A percentile compares a stretch with the other conserved stretches of the same genome.
Evolutionary conservation across 345 rosid species (phyloP).

Genomic region (Populus ilicifolia): DNA sequence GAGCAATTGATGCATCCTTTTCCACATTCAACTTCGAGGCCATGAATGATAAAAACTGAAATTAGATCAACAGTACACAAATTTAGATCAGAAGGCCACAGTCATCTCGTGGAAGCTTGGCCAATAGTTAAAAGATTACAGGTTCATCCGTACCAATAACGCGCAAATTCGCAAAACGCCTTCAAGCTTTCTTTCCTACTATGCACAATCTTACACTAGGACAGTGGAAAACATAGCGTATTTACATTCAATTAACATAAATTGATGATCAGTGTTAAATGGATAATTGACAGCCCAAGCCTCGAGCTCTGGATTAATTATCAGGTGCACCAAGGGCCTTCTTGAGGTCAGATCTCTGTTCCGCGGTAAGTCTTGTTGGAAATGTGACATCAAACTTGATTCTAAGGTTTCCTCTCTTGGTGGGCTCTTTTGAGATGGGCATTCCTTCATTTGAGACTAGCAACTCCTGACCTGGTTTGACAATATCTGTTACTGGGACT

Average conservation of each 20-base stretch:
- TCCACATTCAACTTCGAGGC: neutral
- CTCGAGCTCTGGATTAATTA: neutral
- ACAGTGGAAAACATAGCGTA: conserved; percentile 20
- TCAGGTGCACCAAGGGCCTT: conserved; percentile 20
- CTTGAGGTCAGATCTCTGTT: conserved; percentile 32
- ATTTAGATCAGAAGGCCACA: conserved; percentile 11
- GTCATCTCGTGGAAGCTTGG: neutral
- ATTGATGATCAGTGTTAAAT: conserved; percentile 7
- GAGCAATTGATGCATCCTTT: too few species aligned
- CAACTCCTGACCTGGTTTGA: conserved; percentile 53
- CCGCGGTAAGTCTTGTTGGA: conserved; percentile 38
- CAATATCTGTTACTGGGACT: conserved; percentile 41
- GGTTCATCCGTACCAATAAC: neutral
- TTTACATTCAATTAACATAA: conserved; percentile 38
- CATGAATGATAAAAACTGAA: neutral
- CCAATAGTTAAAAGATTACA: conserved; percentile 7
- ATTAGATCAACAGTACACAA: conserved; percentile 15
- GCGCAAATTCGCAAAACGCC: neutral
- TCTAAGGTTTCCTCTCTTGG: conserved; percentile 49
- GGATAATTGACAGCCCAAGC: conserved; percentile 8
- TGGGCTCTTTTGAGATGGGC: conserved; percentile 60
- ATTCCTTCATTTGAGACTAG: conserved; percentile 53
- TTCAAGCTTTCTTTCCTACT: conserved; percentile 29
- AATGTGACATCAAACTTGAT: conserved; percentile 61
- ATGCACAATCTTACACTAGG: conserved; percentile 34